Base-by-base conservation (phyloP, 2,329 filamentous ascomycete species). In the Rhynchosporium graminicola region DNA sequence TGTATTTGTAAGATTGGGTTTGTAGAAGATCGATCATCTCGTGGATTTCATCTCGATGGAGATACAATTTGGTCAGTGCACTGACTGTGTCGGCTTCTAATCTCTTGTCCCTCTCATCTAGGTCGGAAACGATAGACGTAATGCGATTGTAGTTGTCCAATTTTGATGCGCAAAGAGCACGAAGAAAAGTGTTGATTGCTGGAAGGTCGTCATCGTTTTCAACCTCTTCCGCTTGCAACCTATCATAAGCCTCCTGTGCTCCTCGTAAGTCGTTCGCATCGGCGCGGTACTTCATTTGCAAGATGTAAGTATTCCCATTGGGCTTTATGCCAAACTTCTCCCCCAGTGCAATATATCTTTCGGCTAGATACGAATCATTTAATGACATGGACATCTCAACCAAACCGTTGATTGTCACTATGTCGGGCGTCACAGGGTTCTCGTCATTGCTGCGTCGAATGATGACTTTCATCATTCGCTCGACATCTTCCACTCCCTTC, bases 1-100 rank as follows among this genome's bases (percentile, higher is more conserved):
- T 89, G 74, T 86, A 91, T 61, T 87, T 83, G 68, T 87, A 85
- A 4, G 86, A 83, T 68, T 95, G 87, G 4, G 88, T 82, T 29
- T 92, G 91, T 15, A 98, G 82, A 0, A 96, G 83, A 72, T 96
- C 91, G 65, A 92, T 88, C 4, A 92, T 87, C 65, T 96, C 92
- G 66, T 87, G 86, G 48, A 87, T 82, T 72, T 96, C 90, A 70
- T 91, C 89, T 46, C 89, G 86, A 64, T 85, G 82, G 10, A 97
- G 81, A 68, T 96, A 89, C 47, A 89, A 80, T 50, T 87, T 80
- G 63, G 87, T 89, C n/a, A 97, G 80, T 0, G 85, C 82, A 6
- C 87, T 85, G 0, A 95, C 84, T 0, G 92, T 96, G 48, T 87
- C 82, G 0, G 92, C 85, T 42, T 90, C 88, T 13, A 97, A 81